phyloP scores from a whole-genome alignment of 257 asterid species.

The Nicotiana otophora region DNA sequence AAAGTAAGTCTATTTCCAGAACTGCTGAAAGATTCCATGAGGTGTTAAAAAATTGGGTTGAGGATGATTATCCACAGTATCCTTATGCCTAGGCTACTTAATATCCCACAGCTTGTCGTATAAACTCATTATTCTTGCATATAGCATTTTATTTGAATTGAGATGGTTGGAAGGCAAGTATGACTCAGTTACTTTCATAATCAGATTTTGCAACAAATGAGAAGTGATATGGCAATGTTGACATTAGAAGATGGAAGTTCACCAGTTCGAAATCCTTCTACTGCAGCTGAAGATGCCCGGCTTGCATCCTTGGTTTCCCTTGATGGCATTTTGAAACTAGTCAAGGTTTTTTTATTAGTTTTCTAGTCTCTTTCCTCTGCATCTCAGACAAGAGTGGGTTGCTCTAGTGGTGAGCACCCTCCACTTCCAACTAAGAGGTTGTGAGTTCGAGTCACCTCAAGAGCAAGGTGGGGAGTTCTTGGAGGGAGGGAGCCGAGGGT shows the following conservation, averaged over 20 bases:
- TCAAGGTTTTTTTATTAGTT: conserved; percentile 52
- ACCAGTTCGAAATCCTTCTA: conserved; percentile 82
- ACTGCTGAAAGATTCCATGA: background rate
- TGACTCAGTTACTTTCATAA: conserved; percentile 7
- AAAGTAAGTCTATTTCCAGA: background rate
- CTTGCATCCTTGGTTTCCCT: conserved; percentile 91
- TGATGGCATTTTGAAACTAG: conserved; percentile 86
- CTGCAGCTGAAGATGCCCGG: conserved; percentile 97
- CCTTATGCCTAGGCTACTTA: background rate
- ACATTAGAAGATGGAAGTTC: conserved; percentile 69
- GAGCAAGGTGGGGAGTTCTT: too few relatives aligned
- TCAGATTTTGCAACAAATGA: conserved; percentile 94
- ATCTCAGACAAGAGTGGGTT: too few relatives aligned
- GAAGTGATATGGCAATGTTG: conserved; percentile 62
- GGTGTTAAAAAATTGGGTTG: background rate
- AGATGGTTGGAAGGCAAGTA: background rate
- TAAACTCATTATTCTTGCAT: conserved; percentile 1
- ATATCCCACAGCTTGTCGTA: background rate
- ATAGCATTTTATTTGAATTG: background rate
- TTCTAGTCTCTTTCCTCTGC: conserved; percentile 6
- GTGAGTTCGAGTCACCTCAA: too few relatives aligned
- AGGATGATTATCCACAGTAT: background rate
- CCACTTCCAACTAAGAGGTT: too few relatives aligned
- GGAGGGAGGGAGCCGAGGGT: too few relatives aligned
- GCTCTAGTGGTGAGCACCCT: too few relatives aligned